Base-by-base conservation (phyloP, 192 early-diverging fungal species). In the Linderina pennispora region DNA sequence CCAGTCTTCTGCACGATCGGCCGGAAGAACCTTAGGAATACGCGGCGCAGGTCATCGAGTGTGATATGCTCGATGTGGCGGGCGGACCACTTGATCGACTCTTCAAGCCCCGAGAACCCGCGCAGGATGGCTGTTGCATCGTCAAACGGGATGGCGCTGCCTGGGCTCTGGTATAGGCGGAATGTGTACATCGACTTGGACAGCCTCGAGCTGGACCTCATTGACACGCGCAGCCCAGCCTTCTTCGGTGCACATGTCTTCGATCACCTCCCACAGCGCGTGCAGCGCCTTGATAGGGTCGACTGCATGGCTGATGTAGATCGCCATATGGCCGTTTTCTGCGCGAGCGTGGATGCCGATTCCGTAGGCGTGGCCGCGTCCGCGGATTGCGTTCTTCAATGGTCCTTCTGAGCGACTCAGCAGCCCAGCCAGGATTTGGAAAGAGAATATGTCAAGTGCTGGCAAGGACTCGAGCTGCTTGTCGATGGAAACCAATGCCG, bases 301-400 rank as follows among this genome's bases (percentile, higher is more conserved):
- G 4, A 54, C 52, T 0, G 67, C 61, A 24, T 71, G 67, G 48
- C 67, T 64, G 15, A 71, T 71, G 40, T 63, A 71, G 19, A 71
- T 46, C 14, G 60, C 55, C n/a, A 71, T 31, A 26, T 53, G 44
- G 13, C 67, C 67, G 17, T 59, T 45, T 11, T 50, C 43, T 26
- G 20, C 35, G 1, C 36, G 45, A 1, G 56, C 40, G 44, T 71
- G 67, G 15, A 63, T 53, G 1, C 60, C 67, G 11, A 71, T 48
- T 34, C 79, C 88, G 48, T 92, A 92, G 0, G 90, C 90, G 43
- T 82, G 85, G 31, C 85, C 82, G 16, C 67, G 68, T 15, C 89
- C 88, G 10, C 90, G 77, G 9, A 93, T 82, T 0, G 83, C 78
- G n/a, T 77, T 85, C 54, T 88, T 91, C 3, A 93, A 50, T n/a